Evolutionary conservation across 257 asterid genomes (phyloP).

Genomic region (Primulina huaijiensis): DNA sequence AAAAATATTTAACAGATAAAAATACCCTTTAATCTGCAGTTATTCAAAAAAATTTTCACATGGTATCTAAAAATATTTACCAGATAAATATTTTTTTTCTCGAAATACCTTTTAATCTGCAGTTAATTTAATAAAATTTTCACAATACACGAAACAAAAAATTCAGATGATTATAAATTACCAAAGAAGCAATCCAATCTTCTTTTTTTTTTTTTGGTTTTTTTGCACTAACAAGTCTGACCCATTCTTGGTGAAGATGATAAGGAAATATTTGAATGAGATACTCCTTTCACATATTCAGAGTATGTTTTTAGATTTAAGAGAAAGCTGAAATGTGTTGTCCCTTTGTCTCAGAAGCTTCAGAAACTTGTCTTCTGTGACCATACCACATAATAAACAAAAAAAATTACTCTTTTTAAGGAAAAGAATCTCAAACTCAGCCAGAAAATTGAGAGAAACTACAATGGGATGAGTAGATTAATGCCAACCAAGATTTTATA

Average conservation of each 20-base stretch:
- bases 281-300: constrained; percentile 22
- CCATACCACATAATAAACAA: constrained; percentile 22
- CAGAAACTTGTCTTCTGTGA: constrained; percentile 51
- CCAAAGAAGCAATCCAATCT: constrained; percentile 21
- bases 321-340: constrained; percentile 47
- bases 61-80: constrained; percentile 10
- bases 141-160: neutral
- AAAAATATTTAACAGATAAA: no score
- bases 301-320: constrained; percentile 39
- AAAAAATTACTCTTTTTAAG: neutral
- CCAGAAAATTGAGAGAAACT: neutral
- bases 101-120: neutral
- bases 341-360: constrained; percentile 23
- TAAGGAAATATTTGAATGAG: constrained; percentile 34
- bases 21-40: no score
- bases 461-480: neutral
- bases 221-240: no score
- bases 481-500: neutral
- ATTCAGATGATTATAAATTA: neutral
- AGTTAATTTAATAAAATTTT: neutral
- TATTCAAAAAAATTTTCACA: no score
- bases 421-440: neutral
- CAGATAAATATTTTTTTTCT: neutral
- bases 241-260: constrained; percentile 18
- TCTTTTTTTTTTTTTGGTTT: no score